Evolutionary conservation across 2,329 filamentous ascomycete genomes (phyloP), one percentile per base, ranked within the genome.

Genomic region (Byssoonygena ceratinophila): DNA sequence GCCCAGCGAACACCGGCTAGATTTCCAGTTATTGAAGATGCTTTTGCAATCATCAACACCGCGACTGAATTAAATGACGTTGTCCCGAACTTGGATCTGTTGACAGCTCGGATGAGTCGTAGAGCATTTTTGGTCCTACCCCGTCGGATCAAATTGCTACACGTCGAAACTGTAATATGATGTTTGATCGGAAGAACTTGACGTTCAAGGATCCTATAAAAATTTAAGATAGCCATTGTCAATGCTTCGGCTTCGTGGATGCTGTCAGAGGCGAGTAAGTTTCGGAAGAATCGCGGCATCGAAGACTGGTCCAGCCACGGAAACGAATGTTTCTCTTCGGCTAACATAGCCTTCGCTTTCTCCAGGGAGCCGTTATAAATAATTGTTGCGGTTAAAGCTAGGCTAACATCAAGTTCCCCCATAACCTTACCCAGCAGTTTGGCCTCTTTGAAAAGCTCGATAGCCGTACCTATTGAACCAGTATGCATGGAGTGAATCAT

Each of bases 1-100:
- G 67, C 69, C 69, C 69, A 71, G 46, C 68, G 67, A 2, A 70
- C 56, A 1, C 69, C 69, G n/a, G 61, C 59, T 6, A 66, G 50
- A 29, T 68, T 63, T 3, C 61, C 59, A 4, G 55, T 50, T 1
- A 52, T 51, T 1, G 64, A 60, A 40, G 65, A 70, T 6, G 63
- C 66, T 18, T 68, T 67, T 14, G 68, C 39, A 41, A 71, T 61
- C 56, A 70, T 63, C 53, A 69, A 68, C 58, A 71, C 60, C 46
- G 62, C 65, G 6, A 66, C 61, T n/a, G 63, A 64, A 45, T 69
- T 63, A 50, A 71, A 70, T 0, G 61, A 59, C 12, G 60, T 54
- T 18, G 59, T 54, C 9, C 63, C 63, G 61, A 66, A 69, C 25
- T 62, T 65, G 36, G 68, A 70, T 54, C 59, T 63, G 57, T 70